Conservation (phyloP, 1,284 basidiomycete genomes). For the Trichosporon sp. region DNA sequence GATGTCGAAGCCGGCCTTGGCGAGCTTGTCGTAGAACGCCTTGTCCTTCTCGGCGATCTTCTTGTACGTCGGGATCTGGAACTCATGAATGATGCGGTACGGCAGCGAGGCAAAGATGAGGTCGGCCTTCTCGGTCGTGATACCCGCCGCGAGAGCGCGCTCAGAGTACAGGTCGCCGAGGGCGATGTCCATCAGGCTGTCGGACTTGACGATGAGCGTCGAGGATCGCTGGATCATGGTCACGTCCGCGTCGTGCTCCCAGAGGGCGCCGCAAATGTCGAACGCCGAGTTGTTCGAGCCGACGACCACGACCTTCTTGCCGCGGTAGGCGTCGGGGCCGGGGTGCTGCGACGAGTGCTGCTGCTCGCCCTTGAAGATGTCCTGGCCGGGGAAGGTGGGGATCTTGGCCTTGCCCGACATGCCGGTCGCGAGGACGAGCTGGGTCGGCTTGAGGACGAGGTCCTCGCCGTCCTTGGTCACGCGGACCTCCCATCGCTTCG, state of each 20-base stretch:
- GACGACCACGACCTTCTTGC: conserved; percentile 44
- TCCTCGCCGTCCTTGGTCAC: conserved; percentile 48
- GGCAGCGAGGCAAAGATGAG: conserved; percentile 49
- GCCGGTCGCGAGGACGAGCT: conserved; percentile 21
- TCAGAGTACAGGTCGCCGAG: conserved; percentile 54
- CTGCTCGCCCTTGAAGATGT: conserved; percentile 54
- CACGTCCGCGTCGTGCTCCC: conserved; percentile 47
- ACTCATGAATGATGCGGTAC: conserved; percentile 49
- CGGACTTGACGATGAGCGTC: conserved; percentile 45
- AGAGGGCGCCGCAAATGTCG: conserved; percentile 19
- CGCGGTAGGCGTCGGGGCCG: conserved; percentile 42
- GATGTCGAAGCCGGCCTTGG: conserved; percentile 20
- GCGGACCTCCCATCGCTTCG: conserved; percentile 52
- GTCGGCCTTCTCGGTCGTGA: conserved; percentile 52
- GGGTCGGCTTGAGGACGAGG: conserved; percentile 51
- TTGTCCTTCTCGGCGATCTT: conserved; percentile 15
- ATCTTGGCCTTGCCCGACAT: conserved; percentile 18
- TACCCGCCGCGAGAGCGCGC: conserved; percentile 54
- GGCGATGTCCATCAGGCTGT: conserved; percentile 48
- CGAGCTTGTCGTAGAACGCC: conserved; percentile 16
- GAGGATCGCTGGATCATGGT: conserved; percentile 52
- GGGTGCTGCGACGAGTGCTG: conserved; percentile 56
- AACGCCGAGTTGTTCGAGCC: conserved; percentile 21
- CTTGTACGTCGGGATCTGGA: conserved; percentile 54
- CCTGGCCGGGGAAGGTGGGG: conserved; percentile 31